These are phyloP conservation scores for Phoma sp. DNA, from an alignment of 2,329 filamentous ascomycete genomes.

Conservation along the genomic window DNA sequence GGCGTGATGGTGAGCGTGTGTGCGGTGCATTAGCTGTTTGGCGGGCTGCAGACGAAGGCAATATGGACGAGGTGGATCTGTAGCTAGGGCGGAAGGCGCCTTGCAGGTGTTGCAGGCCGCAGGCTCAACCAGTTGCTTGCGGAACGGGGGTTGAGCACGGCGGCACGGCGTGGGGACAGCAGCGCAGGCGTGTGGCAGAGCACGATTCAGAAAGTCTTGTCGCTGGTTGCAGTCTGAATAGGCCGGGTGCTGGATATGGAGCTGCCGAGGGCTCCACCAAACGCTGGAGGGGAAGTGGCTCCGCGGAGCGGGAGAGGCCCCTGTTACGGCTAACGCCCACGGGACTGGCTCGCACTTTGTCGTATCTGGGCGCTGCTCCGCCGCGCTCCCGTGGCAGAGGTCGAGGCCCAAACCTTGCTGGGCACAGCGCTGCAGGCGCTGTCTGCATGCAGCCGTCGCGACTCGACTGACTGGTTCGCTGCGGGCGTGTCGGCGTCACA, in stretches of 20 bases:
- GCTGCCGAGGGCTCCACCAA: constrained; percentile 12
- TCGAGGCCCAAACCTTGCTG: constrained; percentile 19
- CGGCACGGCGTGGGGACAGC: too few relatives aligned
- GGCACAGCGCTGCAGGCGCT: constrained; percentile 18
- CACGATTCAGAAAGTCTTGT: neutral
- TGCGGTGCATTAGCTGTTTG: constrained; percentile 18
- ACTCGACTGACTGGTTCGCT: constrained; percentile 15
- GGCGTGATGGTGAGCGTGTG: constrained; percentile 14
- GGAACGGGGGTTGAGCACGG: neutral
- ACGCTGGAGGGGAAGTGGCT: constrained; percentile 6
- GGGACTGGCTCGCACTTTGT: constrained; percentile 15
- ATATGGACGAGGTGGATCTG: constrained; percentile 15
- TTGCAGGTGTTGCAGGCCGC: neutral
- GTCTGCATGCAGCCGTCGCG: constrained; percentile 24
- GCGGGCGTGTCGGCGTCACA: constrained; percentile 18
- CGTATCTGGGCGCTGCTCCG: constrained; percentile 15
- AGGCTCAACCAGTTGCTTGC: constrained; percentile 3
- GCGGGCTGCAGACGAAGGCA: constrained; percentile 19
- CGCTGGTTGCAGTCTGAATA: neutral
- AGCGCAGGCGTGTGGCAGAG: too few relatives aligned
- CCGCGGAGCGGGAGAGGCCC: constrained; percentile 16
- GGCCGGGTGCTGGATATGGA: constrained; percentile 1
- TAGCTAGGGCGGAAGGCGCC: constrained; percentile 1
- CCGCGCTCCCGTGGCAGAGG: constrained; percentile 22
- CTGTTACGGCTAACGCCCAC: constrained; percentile 21